Conservation (phyloP, 2,329 filamentous ascomycete genomes). For the Diaporthe helianthi region DNA sequence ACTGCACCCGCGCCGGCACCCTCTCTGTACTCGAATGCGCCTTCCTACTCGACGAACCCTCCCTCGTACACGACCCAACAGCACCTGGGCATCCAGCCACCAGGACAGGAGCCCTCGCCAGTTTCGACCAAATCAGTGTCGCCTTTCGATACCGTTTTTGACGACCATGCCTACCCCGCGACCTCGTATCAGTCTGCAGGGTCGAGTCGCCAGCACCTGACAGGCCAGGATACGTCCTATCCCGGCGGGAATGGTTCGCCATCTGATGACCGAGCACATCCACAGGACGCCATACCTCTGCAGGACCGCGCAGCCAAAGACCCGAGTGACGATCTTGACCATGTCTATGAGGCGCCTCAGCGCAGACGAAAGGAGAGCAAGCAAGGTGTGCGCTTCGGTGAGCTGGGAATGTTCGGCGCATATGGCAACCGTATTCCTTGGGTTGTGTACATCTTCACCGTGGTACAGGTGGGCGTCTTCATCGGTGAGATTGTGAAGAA, state of each 20-base stretch:
- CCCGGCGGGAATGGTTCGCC: slow-evolving; percentile 55
- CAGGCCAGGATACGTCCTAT: slow-evolving; percentile 65
- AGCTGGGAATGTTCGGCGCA: slow-evolving; percentile 65
- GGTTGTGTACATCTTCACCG: slow-evolving; percentile 81
- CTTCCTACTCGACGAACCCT: slow-evolving; percentile 39
- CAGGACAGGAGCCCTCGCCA: slow-evolving; percentile 33
- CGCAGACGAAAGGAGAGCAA: slow-evolving; percentile 45
- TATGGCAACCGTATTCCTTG: slow-evolving; percentile 71
- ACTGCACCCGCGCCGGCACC: slow-evolving; percentile 47
- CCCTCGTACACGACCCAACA: slow-evolving; percentile 45
- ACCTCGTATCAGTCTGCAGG: slow-evolving; percentile 49
- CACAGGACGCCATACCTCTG: slow-evolving; percentile 62
- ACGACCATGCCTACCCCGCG: slow-evolving; percentile 70
- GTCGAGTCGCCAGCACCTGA: slow-evolving; percentile 49
- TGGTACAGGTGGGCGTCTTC: slow-evolving; percentile 83
- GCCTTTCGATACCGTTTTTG: slow-evolving; percentile 72
- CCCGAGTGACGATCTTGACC: slow-evolving; percentile 55
- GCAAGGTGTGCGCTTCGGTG: slow-evolving; percentile 60
- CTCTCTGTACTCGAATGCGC: slow-evolving; percentile 44
- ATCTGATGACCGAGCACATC: slow-evolving; percentile 43
- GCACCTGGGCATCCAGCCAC: slow-evolving; percentile 42
- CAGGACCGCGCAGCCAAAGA: slow-evolving; percentile 56
- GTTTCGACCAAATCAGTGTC: slow-evolving; percentile 47
- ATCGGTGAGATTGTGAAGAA: slow-evolving; percentile 87
- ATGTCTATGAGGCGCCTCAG: slow-evolving; percentile 65